Evolutionary conservation across 2,329 filamentous ascomycete species (phyloP).

Genomic region (Aspergillus pseudoterreus): DNA sequence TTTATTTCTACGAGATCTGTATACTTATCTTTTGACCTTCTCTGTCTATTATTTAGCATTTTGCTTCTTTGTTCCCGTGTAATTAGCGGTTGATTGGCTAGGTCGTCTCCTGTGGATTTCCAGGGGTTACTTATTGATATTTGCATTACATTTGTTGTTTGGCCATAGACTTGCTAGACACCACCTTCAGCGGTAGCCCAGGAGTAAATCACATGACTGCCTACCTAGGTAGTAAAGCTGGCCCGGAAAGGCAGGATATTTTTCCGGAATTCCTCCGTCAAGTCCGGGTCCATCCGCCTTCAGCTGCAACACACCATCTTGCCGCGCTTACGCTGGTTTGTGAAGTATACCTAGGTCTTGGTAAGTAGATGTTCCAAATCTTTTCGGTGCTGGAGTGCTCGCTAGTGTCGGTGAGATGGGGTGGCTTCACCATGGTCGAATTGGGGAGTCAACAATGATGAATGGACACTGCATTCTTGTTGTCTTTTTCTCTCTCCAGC

Average conservation of each 20-base stretch:
- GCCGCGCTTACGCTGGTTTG: neutral
- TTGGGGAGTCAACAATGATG: neutral
- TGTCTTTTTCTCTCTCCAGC: too few species aligned
- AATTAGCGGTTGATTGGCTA: neutral
- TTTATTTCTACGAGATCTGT: constrained; percentile 11
- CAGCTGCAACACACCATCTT: neutral
- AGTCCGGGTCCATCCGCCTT: neutral
- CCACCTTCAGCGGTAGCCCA: too few species aligned
- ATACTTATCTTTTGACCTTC: constrained; percentile 10
- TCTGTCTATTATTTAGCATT: constrained; percentile 4
- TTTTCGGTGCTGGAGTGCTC: neutral
- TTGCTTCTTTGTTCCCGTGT: constrained; percentile 3
- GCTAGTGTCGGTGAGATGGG: neutral
- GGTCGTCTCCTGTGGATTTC: neutral
- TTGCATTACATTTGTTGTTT: neutral
- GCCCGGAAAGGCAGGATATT: neutral
- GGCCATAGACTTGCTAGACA: neutral
- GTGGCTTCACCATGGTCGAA: too few species aligned
- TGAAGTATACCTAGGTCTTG: neutral
- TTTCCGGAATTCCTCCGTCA: neutral
- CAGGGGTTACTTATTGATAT: neutral
- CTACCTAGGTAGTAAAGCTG: neutral
- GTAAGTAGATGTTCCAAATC: neutral
- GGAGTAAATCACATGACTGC: neutral
- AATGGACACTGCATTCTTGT: neutral